phyloP scores from a whole-genome alignment of 352 stramenopile genomes.

The Pseudoperonospora humuli region DNA sequence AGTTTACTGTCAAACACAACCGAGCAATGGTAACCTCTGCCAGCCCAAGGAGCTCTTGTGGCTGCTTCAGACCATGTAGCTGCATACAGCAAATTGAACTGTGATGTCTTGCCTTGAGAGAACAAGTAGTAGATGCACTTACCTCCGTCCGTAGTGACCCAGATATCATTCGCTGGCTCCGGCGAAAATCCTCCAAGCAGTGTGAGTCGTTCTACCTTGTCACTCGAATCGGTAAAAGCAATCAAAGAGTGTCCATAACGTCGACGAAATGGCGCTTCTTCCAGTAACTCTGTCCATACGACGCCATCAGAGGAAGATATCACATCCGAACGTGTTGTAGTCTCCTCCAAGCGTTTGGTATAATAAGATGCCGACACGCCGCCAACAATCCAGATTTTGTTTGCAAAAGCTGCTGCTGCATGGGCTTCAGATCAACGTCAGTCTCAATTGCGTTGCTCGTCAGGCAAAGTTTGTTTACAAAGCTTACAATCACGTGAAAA shows the following conservation, averaged over 20 bases:
- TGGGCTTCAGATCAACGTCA: constrained; percentile 33
- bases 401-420: constrained; percentile 52
- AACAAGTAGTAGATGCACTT: background rate
- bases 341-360: constrained; percentile 63
- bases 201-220: constrained; percentile 43
- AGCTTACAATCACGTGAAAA: constrained; percentile 63
- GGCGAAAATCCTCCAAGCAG: constrained; percentile 82
- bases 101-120: background rate
- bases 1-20: constrained; percentile 48
- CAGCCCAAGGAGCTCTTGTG: constrained; percentile 35
- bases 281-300: constrained; percentile 53
- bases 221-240: constrained; percentile 43
- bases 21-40: constrained; percentile 68
- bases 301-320: constrained; percentile 48
- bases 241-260: constrained; percentile 69
- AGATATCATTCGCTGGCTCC: constrained; percentile 66
- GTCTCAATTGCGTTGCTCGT: background rate
- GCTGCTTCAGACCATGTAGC: constrained; percentile 37
- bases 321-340: constrained; percentile 58
- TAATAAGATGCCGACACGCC: constrained; percentile 70
- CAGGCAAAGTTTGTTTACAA: too few relatives aligned
- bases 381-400: constrained; percentile 66
- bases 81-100: constrained; percentile 5
- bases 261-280: constrained; percentile 65
- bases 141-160: constrained; percentile 61